phyloP scores from a whole-genome alignment of 164 flowering plant species.

The Kalanchoe fedtschenkoi region DNA sequence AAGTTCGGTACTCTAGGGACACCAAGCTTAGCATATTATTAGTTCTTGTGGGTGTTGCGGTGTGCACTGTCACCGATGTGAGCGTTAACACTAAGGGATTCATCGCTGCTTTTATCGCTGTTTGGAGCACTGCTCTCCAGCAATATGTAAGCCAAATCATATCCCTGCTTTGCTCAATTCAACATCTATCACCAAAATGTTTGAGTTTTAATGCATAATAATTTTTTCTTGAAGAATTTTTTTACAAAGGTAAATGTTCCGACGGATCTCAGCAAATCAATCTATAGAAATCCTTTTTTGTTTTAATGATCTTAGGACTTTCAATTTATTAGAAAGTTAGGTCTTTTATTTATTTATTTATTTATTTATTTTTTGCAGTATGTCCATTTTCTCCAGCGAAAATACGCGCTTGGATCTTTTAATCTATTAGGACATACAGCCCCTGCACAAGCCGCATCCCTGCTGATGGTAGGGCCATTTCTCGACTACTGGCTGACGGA shows the following conservation, averaged over 20 bases:
- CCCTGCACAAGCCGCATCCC: slow-evolving; percentile 70
- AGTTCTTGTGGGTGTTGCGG: slow-evolving; percentile 59
- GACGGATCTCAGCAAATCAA: too few relatives aligned
- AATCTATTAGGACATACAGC: slow-evolving; percentile 86
- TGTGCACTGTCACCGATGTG: slow-evolving; percentile 67
- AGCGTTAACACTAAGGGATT: slow-evolving; percentile 54
- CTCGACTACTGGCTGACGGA: slow-evolving; percentile 73
- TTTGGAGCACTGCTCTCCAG: slow-evolving; percentile 60
- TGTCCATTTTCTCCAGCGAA: slow-evolving; percentile 38
- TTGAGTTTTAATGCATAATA: too few relatives aligned
- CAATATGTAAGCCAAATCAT: slow-evolving; percentile 50
- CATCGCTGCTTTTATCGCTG: slow-evolving; percentile 57
- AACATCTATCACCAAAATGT: too few relatives aligned
- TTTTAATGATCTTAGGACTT: neutral
- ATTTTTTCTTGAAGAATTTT: too few relatives aligned
- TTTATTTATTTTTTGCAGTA: slow-evolving; percentile 27
- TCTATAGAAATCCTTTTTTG: too few relatives aligned
- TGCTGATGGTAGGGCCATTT: slow-evolving; percentile 67
- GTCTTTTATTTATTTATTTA: too few relatives aligned
- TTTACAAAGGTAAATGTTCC: too few relatives aligned
- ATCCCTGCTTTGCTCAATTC: neutral
- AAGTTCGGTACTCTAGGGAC: slow-evolving; percentile 51
- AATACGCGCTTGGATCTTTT: slow-evolving; percentile 71
- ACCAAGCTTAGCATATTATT: slow-evolving; percentile 50
- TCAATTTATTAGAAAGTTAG: too few relatives aligned